Base-by-base conservation (phyloP, 495 filamentous ascomycete genomes). In the Podospora comata region DNA sequence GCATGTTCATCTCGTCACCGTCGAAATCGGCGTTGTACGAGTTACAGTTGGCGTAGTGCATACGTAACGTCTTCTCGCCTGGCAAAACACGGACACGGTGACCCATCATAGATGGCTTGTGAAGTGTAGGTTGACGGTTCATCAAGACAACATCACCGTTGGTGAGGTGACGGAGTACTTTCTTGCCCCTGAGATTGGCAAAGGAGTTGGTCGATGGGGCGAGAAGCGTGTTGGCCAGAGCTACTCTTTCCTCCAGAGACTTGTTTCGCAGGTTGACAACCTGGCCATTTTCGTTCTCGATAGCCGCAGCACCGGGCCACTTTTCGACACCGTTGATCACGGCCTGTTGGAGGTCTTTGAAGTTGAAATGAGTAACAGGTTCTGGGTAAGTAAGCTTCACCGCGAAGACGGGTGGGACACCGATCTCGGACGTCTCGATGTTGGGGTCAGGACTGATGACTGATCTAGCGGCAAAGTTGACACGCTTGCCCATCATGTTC, bases 11-110 rank as follows among this genome's bases (percentile, higher is more conserved):
- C 80, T 99, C 96, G 73, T 99, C 96, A 77, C 96, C 96, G 77
- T 99, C 96, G 79, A 98, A 99, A 86, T 99, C 96, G n/a, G 96
- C 96, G 72, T 99, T 99, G 85, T 99, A 99, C 13, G 96, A 97
- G 76, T 97, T 98, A 79, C 95, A 97, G 77, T 99, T 99, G 67
- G 96, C 94, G 79, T 99, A 99, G 82, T 98, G 96, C 94, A 99
- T 97, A 67, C 96, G 93, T 75, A 99, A 93, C 0, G 94, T 97
- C 79, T 94, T 94, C 76, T 99, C 96, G 11, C 92, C 93, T 0
- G 92, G 91, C 16, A 99, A 82, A 2, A 99, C 93, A 68, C 92
- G 87, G 61, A 93, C 94, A 67, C 94, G 89, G 82, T 99, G 96
- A 60, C 91, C 93, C 96, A 99, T 99, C 75, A 99, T 97, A 23